Evolutionary conservation across 2,329 filamentous ascomycete genomes (phyloP), one percentile per base, ranked within the genome.

Genomic region (Penicillium sp.): DNA sequence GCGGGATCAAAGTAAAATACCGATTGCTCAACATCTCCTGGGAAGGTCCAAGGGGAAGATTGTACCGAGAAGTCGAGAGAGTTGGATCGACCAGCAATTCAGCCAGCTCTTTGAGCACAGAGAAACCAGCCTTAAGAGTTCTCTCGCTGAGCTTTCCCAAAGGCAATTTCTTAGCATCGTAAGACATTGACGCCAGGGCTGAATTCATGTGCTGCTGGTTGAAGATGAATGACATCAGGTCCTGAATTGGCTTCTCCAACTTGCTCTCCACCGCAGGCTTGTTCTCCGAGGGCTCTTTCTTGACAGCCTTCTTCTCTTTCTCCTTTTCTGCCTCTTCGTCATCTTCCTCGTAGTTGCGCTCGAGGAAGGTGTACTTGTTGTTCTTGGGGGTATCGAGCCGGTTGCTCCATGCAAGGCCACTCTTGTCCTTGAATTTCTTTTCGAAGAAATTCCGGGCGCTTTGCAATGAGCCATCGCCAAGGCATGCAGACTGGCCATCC

Each of bases 1-100:
- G 92, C 0, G 92, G 92, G 62, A 96, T 96, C 42, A 90, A 79
- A 0, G 89, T 90, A 74, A 93, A 95, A 76, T 91, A 96, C 11
- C 82, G 78, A 68, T 96, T 93, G 35, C 91, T 93, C 2, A 94
- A 78, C 0, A 84, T 71, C 66, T 90, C 86, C 1, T 83, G 82
- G 0, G 86, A 84, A 0, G 63, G 45, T 5, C 54, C 25, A 31
- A 79, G 71, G 2, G 62, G 60, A 42, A 71, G 78, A 4, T 69
- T 68, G 69, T 86, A 83, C 43, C 78, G 71, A 11, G 76, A 73
- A 0, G 67, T 55, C 0, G 85, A 84, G 0, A 85, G 72, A 4
- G 71, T 68, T 3, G 79, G 76, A 60, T 87, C 78, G 38, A 85
- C 78, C n/a, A 94, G 76, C 4, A 92, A 77, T 4, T 83, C 86